Conservation (phyloP, 768 basidiomycete species). For the Phaffia australis region DNA sequence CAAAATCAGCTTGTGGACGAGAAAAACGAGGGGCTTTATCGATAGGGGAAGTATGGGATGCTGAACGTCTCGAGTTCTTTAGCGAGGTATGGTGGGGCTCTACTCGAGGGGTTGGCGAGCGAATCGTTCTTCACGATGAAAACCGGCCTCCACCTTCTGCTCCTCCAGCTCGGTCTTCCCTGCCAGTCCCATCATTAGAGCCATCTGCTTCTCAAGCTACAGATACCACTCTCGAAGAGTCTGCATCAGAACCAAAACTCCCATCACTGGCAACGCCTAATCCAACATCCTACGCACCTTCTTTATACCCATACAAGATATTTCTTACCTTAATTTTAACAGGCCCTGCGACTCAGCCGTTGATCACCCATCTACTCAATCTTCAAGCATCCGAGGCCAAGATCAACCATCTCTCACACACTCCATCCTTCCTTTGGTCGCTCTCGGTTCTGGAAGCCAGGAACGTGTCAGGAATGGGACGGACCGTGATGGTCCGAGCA, state of each 20-base stretch:
- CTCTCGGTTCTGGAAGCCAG: slow-evolving; percentile 5
- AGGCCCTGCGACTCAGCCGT: slow-evolving; percentile 15
- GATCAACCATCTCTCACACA: slow-evolving; percentile 10
- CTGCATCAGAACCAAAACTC: no score
- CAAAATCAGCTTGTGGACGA: neutral
- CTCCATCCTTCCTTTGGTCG: slow-evolving; percentile 10
- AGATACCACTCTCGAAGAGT: neutral
- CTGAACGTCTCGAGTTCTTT: slow-evolving; percentile 25
- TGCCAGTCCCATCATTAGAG: neutral
- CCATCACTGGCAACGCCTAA: neutral
- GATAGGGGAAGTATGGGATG: slow-evolving; percentile 16
- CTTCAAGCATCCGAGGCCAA: slow-evolving; percentile 17
- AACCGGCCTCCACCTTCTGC: neutral
- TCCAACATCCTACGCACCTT: slow-evolving; percentile 11
- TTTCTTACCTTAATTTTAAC: slow-evolving; percentile 19
- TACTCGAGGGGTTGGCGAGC: slow-evolving; percentile 12
- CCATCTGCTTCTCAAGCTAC: neutral
- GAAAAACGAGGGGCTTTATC: no score
- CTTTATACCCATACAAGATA: slow-evolving; percentile 17
- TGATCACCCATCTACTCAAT: slow-evolving; percentile 8
- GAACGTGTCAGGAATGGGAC: slow-evolving; percentile 11
- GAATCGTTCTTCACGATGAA: slow-evolving; percentile 17
- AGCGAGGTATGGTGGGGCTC: slow-evolving; percentile 22
- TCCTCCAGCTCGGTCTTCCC: neutral
- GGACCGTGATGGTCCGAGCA: slow-evolving; percentile 21